Base-by-base conservation (phyloP, 148 eudicot genomes). In the Euryodendron excelsum region DNA sequence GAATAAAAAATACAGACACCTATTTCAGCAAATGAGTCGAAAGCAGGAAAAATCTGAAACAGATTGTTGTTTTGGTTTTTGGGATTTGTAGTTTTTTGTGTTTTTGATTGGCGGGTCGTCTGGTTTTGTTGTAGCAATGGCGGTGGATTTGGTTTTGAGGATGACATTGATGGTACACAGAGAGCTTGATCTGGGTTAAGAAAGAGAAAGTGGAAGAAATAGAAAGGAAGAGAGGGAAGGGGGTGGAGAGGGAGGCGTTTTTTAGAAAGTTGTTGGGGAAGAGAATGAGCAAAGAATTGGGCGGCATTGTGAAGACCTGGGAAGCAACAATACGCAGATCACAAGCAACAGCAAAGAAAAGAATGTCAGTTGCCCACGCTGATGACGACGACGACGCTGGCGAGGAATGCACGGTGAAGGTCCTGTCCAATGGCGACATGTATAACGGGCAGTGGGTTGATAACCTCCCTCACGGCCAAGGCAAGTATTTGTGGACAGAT, bases 331-430 rank as follows among this genome's bases (percentile, higher is more conserved):
- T 86, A 53, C 80, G 79, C 48, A 84, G 80, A 85, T 79, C 92
- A 85, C 82, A 77, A 61, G 80, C 75, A 77, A 44, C 83, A 55
- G 78, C 89, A 27, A 90, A 86, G 82, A 94, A 83, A 68, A 86
- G 88, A 82, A 92, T 92, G 97, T 90, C 98, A 8, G 98, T 94
- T 34, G 98, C 97, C 47, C 97, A 92, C 70, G 93, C 87, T 13
- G 96, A 87, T 64, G 96, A 91, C 31, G 90, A 85, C 4, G 25
- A 39, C 1, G 33, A 15, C 0, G 70, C 82, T 3, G 83, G 77
- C 0, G 88, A 82, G 79, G 81, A 78, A 7, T 80, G 78, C 47
- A 83, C 80, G 1, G 91, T 89, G 69, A 92, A 72, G 76, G 84
- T 84, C 6, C 89, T 92, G 13, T 41, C 85, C 41, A 89, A 87